A percentile compares a stretch with the other conserved stretches of the same genome.
phyloP scores from a whole-genome alignment of 768 basidiomycete species.

The Boletus subcaerulescens region DNA sequence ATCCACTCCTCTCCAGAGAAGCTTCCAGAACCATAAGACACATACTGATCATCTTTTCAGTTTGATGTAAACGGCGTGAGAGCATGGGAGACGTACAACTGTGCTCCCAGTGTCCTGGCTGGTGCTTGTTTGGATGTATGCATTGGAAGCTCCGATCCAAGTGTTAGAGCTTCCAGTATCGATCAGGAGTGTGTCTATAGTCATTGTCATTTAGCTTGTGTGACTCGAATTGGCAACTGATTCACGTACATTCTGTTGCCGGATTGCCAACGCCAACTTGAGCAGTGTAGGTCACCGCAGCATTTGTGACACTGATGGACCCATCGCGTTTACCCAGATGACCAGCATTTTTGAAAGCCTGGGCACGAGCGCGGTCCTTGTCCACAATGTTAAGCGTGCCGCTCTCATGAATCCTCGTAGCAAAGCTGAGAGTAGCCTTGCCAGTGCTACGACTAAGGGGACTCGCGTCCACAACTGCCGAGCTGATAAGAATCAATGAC shows the following conservation, averaged over 20 bases:
- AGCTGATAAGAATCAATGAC: slow-evolving; percentile 10
- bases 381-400: slow-evolving; percentile 13
- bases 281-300: slow-evolving; percentile 23
- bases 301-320: slow-evolving; percentile 17
- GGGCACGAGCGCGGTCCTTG: background rate
- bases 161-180: slow-evolving; percentile 30
- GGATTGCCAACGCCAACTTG: slow-evolving; percentile 24
- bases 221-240: background rate
- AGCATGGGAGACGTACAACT: background rate
- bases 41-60: background rate
- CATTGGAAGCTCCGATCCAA: slow-evolving; percentile 28
- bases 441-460: slow-evolving; percentile 8
- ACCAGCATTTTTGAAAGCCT: slow-evolving; percentile 13
- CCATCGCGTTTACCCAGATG: slow-evolving; percentile 22
- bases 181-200: slow-evolving; percentile 23
- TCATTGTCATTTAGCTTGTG: slow-evolving; percentile 3
- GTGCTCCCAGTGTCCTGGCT: slow-evolving; percentile 20
- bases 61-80: background rate
- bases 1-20: slow-evolving; percentile 10
- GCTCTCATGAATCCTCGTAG: slow-evolving; percentile 11
- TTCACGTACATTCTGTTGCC: slow-evolving; percentile 12
- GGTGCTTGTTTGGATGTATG: slow-evolving; percentile 28
- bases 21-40: slow-evolving; percentile 2
- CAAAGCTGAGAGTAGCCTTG: slow-evolving; percentile 15
- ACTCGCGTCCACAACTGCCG: slow-evolving; percentile 14